Evolutionary conservation across 164 flowering plant genomes (phyloP), one percentile per base, ranked within the genome.

Genomic region (Hamamelis virginiana): DNA sequence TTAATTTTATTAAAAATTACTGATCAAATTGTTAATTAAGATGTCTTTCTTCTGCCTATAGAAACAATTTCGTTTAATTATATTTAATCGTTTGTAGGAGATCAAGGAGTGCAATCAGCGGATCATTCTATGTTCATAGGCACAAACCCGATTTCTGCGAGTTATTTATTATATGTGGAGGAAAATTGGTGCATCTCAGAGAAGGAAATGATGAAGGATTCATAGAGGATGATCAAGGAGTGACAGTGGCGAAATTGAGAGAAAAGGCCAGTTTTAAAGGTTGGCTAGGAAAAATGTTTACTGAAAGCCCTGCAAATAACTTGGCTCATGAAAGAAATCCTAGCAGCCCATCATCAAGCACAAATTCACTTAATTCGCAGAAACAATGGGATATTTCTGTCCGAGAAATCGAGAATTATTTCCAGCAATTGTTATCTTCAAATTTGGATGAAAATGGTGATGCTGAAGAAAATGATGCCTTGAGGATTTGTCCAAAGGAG

Each of bases 101-200:
- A 80, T 67, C 80, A 27, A 87, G 67, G 71, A 74, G 68, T 65
- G 87, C 85, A 18, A 75, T 84, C 4, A 81, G 85, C 64, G 86
- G 87, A 21, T 77, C 84, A 46, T 83, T 77, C 62, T 79, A 83
- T 21, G 75, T 90, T 14, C 83, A 87, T 47, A 77, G 77, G 26
- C 51, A 81, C 38, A 90, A 80, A 68, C 91, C 92, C 0, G 78
- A 76, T 15, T 90, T 71, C 53, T 90, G 92, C 38, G 81, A 88
- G 16, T 28, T 88, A 14, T 85, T 53, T 72, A 70, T 87, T 44
- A 68, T 84, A 38, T 79, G 84, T 48, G 87, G 83, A 59, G 92
- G 92, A 16, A 84, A 85, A 68, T 63, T 78, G 77, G 80, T 90
- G 9, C 62, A 57, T 21, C 76, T 80, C 4, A 75, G 61, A 68